Percentiles rank a stretch among this genome's conserved stretches.
phyloP scores from a whole-genome alignment of 257 asterid genomes.

The Rauvolfia tetraphylla region DNA sequence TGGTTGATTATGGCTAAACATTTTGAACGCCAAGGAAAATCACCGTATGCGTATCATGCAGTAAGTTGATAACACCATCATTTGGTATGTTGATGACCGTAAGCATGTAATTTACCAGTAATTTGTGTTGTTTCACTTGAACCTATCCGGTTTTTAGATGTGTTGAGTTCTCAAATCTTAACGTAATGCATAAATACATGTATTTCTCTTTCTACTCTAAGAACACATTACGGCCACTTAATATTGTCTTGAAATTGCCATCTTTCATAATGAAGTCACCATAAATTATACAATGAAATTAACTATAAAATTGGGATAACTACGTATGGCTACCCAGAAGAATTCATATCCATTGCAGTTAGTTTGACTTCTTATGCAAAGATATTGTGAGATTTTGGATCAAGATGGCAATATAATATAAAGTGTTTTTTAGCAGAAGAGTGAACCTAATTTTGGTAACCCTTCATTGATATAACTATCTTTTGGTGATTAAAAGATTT shows the following conservation, averaged over 20 bases:
- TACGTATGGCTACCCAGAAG: neutral
- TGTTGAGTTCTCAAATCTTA: neutral
- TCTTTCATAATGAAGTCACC: neutral
- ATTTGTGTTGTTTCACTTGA: neutral
- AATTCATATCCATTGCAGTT: neutral
- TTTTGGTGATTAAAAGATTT: neutral
- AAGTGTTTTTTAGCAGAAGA: neutral
- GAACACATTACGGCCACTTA: neutral
- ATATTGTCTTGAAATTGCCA: neutral
- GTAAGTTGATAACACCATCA: conserved; percentile 51
- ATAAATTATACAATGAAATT: neutral
- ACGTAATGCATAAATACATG: too few species aligned
- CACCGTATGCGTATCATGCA: conserved; percentile 91
- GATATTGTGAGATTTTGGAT: neutral
- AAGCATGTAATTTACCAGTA: neutral
- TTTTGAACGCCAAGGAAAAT: conserved; percentile 92
- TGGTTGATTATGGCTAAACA: conserved; percentile 90
- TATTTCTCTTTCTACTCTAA: too few species aligned
- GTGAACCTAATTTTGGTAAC: neutral
- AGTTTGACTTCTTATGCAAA: neutral
- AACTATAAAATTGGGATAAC: neutral
- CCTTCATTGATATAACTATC: neutral
- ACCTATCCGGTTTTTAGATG: neutral
- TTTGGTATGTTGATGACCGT: neutral
- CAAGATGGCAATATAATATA: neutral